A percentile compares a stretch with the other conserved stretches of the same genome.
Conservation (phyloP, 1,284 basidiomycete genomes). For the Irpex rosettiformis region DNA sequence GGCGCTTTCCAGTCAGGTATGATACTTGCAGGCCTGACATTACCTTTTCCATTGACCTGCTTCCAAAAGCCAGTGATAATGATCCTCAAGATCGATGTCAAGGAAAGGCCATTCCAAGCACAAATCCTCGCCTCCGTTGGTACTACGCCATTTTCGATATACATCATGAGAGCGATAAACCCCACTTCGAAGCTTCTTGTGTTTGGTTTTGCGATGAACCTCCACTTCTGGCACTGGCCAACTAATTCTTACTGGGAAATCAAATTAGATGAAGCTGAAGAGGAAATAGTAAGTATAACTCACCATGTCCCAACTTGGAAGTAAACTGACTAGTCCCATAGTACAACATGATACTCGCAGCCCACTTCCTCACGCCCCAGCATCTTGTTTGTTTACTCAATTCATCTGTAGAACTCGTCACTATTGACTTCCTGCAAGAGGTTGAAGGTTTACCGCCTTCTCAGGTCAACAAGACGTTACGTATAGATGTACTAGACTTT, state of each 20-base stretch:
- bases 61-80: slow-evolving; percentile 2
- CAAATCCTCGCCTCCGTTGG: background rate
- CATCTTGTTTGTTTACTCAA: slow-evolving; percentile 45
- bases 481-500: background rate
- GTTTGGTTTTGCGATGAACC: slow-evolving; percentile 26
- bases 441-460: slow-evolving; percentile 5
- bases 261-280: slow-evolving; percentile 22
- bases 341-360: slow-evolving; percentile 48
- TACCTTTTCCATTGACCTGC: background rate
- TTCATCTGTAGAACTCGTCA: slow-evolving; percentile 47
- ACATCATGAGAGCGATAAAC: slow-evolving; percentile 34
- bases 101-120: background rate
- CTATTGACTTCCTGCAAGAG: slow-evolving; percentile 20
- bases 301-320: background rate
- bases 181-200: slow-evolving; percentile 25
- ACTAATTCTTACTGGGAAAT: slow-evolving; percentile 20
- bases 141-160: slow-evolving; percentile 10
- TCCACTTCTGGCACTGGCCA: slow-evolving; percentile 34
- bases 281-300: slow-evolving; percentile 27
- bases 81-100: slow-evolving; percentile 2
- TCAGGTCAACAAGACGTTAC: slow-evolving; percentile 12
- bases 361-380: slow-evolving; percentile 44
- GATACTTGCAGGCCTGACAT: background rate
- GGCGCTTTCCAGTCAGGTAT: slow-evolving; percentile 7
- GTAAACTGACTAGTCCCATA: slow-evolving; percentile 19